These are phyloP conservation scores for Actinomucor elegans DNA, from an alignment of 371 early-diverging fungal genomes.

Conservation along the genomic window DNA sequence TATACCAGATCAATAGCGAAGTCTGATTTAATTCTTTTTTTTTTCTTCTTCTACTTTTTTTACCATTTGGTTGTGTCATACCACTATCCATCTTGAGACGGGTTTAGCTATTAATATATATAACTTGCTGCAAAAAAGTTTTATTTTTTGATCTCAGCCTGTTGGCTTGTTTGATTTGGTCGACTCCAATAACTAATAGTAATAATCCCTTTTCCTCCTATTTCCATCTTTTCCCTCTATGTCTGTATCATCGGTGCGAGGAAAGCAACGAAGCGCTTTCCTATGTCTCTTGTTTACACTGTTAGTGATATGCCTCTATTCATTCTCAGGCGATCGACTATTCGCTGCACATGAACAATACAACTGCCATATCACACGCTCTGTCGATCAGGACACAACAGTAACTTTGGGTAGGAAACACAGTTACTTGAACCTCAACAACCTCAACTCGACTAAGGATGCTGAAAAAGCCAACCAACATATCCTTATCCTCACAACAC, in stretches of 20 bases:
- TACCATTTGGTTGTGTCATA: too few relatives aligned
- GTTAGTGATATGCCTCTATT: background rate
- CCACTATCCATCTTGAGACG: too few relatives aligned
- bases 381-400: background rate
- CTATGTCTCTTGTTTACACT: slow-evolving; percentile 1
- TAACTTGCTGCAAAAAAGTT: too few relatives aligned
- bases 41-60: too few relatives aligned
- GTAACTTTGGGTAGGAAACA: background rate
- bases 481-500: slow-evolving; percentile 40
- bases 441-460: slow-evolving; percentile 9
- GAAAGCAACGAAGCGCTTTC: slow-evolving; percentile 6
- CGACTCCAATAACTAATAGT: too few relatives aligned
- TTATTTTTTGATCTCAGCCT: background rate
- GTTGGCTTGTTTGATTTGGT: too few relatives aligned
- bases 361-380: slow-evolving; percentile 14
- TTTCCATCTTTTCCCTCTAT: background rate
- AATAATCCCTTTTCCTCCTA: background rate
- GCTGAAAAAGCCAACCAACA: slow-evolving; percentile 18
- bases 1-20: too few relatives aligned
- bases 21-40: too few relatives aligned
- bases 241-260: slow-evolving; percentile 9
- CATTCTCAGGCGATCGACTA: background rate
- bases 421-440: slow-evolving; percentile 12
- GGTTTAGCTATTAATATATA: too few relatives aligned
- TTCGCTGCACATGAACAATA: slow-evolving; percentile 2